Percentiles rank a stretch among this genome's conserved stretches.
Evolutionary conservation across 768 basidiomycete species (phyloP).

Genomic region (Wakefieldia striispora): DNA sequence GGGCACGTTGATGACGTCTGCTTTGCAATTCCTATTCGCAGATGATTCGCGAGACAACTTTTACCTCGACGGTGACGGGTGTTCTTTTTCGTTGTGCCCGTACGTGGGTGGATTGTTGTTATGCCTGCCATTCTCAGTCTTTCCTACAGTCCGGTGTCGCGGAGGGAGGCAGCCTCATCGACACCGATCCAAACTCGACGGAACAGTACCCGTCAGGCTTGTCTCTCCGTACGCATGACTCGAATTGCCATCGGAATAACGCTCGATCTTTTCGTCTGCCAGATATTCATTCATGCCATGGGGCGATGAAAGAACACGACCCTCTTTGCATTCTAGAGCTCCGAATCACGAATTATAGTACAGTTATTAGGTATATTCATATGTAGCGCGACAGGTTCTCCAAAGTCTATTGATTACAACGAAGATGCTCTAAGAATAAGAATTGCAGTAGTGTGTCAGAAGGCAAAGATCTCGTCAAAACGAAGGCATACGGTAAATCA

Average conservation of each 20-base stretch:
- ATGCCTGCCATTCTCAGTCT: conserved; percentile 10
- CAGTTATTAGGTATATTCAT: not conserved
- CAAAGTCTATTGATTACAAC: conserved; percentile 35
- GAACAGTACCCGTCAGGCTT: conserved; percentile 72
- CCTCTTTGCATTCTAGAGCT: conserved; percentile 68
- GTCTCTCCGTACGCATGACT: conserved; percentile 78
- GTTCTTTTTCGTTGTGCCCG: conserved; percentile 88
- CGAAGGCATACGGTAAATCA: conserved; percentile 14
- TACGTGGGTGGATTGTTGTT: conserved; percentile 37
- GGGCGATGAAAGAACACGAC: conserved; percentile 71
- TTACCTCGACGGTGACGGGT: conserved; percentile 91
- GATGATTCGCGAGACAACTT: conserved; percentile 73
- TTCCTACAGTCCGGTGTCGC: conserved; percentile 65
- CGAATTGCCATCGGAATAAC: conserved; percentile 84
- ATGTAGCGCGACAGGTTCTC: not conserved
- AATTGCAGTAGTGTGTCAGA: conserved; percentile 27
- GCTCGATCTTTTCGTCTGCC: conserved; percentile 79
- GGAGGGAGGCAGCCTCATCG: conserved; percentile 65
- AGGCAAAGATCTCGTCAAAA: conserved; percentile 20
- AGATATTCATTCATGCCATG: conserved; percentile 72
- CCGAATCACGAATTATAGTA: not conserved
- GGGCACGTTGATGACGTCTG: conserved; percentile 76
- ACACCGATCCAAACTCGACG: conserved; percentile 49
- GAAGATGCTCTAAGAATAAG: conserved; percentile 28
- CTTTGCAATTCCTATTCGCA: conserved; percentile 82